Evolutionary conservation across 805 yeast genomes (phyloP), one percentile per base, ranked within the genome.

Genomic region (Starmerella scarabaei): DNA sequence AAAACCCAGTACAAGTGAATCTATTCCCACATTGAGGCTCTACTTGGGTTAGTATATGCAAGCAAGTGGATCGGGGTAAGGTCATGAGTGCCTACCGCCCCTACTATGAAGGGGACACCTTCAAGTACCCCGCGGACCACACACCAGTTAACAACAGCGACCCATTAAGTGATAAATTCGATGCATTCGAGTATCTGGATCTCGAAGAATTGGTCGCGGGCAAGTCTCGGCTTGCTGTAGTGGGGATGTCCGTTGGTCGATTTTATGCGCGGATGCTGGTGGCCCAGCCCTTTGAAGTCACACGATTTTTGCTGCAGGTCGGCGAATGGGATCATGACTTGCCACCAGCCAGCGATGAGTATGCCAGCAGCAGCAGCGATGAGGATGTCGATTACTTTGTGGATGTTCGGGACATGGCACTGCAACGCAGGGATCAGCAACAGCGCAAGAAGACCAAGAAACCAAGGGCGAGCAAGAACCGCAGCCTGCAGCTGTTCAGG

Each of bases 281-380:
- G 7, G 71, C 82, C 16, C 96, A 91, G 59, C 97, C 98, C 2
- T 77, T 86, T 58, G 96, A 88, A 51, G 79, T 82, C 15, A 73
- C 81, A 4, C 68, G 88, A 40, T 66, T 83, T 48, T 65, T 86
- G 21, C 61, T 85, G 41, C 97, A 91, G 58, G 79, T 82, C 12
- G 93, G 93, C 3, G 72, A 44, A n/a, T 45, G 40, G 34, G 41
- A 11, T 38, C 37, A 38, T 30, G 43, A 48, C 20, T 48, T 35
- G 34, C n/a, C n/a, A n/a, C 54, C 42, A 26, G 52, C 42, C 3
- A 45, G 37, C 11, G 56, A 48, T 15, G 37, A 16, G 19, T 35
- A 18, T 18, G 21, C 24, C 17, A 6, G 56, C 44, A 55, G 41
- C 30, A 41, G 43, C n/a, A 44, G 48, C 37, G 50, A 46, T 26